phyloP scores from a whole-genome alignment of 805 yeast species.

The Clavispora carvajalis region DNA sequence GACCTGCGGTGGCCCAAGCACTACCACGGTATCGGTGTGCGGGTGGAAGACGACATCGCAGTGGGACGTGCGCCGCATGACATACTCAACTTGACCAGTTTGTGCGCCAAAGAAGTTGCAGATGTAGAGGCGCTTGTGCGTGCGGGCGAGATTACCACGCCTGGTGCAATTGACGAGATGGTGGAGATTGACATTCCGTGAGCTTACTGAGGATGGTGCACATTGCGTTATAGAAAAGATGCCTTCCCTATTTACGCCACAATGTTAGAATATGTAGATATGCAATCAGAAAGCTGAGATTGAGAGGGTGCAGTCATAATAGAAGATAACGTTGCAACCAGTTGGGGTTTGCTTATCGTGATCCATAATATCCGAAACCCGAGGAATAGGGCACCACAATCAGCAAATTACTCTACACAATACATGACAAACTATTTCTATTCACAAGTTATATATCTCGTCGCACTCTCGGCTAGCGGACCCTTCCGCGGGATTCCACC shows the following conservation, averaged over 20 bases:
- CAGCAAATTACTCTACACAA: not conserved
- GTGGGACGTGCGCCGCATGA: conserved; percentile 58
- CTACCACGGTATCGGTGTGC: conserved; percentile 84
- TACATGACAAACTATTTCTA: no score
- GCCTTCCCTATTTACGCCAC: no score
- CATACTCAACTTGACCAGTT: conserved; percentile 56
- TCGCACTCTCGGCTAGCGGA: no score
- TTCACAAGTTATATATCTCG: no score
- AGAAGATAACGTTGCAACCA: no score
- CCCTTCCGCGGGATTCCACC: not conserved
- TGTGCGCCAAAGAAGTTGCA: conserved; percentile 77
- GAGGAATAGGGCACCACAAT: no score
- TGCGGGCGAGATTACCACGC: conserved; percentile 51
- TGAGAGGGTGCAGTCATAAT: no score
- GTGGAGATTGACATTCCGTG: conserved; percentile 21
- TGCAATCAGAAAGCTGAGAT: no score
- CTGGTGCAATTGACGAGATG: conserved; percentile 30
- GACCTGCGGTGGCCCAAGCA: conserved; percentile 67
- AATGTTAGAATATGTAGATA: no score
- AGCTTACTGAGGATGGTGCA: not conserved
- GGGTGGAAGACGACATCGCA: conserved; percentile 92
- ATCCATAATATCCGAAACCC: no score
- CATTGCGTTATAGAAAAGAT: no score
- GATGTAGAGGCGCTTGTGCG: conserved; percentile 72
- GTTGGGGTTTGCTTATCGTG: no score